Base-by-base conservation (phyloP, 306 rosid species). In the Citrullus colocynthis region DNA sequence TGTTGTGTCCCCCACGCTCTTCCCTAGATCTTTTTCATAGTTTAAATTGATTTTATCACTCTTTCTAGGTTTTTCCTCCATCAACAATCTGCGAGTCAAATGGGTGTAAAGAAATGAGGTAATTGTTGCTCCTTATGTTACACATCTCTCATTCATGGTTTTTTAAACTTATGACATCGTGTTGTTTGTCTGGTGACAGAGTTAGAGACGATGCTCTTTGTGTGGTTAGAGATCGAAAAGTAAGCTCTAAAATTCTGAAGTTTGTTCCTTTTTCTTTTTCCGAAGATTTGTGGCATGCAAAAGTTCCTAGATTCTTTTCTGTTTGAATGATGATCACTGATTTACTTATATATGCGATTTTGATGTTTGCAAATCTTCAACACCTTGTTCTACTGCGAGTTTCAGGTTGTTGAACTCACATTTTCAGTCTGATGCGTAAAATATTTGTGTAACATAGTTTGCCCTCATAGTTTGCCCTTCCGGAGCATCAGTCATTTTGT, bases 21-120 rank as follows among this genome's bases (percentile, higher is more conserved):
- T 70, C 17, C n/a, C 0, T 49, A 8, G 41, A 28, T 37, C 18
- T 74, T 42, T 34, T 30, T 21, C 5, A 0, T 36, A 41, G 32
- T 11, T 71, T 28, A 10, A 55, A 8, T 74, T 75, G 48, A 14
- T 24, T 75, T 44, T 75, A 11, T 56, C 45, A 10, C 30, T 20
- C 13, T 37, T 48, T 55, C 49, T 79, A 90, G 98, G 90, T 71
- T 84, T 45, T 84, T 77, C 72, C 90, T 75, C 79, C 88, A 60
- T 71, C 93, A 54, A 39, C 84, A 13, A 83, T 75, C 78, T 82
- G 88, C 9, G 91, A 89, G 78, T 41, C 83, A 81, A 89, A 88
- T 49, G 91, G 97, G 15, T 65, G 83, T 69, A 88, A 87, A 78
- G 97, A 88, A 44, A 57, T 80, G 57, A 90, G 96, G 97, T 94